Conservation (phyloP, 1,284 basidiomycete species). For the Heliocybe sulcata region DNA sequence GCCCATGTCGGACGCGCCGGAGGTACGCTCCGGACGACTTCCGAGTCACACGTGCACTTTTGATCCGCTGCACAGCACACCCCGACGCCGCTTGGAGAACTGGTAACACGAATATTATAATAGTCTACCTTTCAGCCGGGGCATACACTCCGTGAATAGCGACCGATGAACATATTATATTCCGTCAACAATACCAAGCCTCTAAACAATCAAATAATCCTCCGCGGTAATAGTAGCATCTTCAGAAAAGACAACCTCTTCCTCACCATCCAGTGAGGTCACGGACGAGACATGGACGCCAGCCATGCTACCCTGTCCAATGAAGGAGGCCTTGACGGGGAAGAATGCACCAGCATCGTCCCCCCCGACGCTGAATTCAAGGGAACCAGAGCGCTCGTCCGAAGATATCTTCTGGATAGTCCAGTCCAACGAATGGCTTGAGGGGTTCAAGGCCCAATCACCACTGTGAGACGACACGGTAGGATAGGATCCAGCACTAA, state of each 20-base stretch:
- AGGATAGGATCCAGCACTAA: conserved; percentile 76
- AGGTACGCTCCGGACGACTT: not conserved
- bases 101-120: no score
- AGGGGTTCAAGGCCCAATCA: conserved; percentile 77
- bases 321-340: conserved; percentile 85
- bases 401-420: conserved; percentile 56
- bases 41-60: not conserved
- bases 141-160: no score
- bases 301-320: conserved; percentile 71
- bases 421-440: conserved; percentile 82
- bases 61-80: not conserved
- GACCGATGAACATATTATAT: not conserved
- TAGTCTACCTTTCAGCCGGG: no score
- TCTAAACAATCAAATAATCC: conserved; percentile 54
- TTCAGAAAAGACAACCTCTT: conserved; percentile 65
- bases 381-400: conserved; percentile 62
- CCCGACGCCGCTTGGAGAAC: no score
- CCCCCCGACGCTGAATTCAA: conserved; percentile 85
- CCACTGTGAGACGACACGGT: conserved; percentile 75
- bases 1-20: not conserved
- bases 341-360: conserved; percentile 86
- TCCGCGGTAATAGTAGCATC: conserved; percentile 72
- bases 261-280: conserved; percentile 49
- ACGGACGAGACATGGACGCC: conserved; percentile 61
- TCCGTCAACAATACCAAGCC: conserved; percentile 7